These are phyloP conservation scores for cucumber (Cucumis sativus) DNA, from an alignment of 306 rosid genomes.

Conservation along the genomic window DNA sequence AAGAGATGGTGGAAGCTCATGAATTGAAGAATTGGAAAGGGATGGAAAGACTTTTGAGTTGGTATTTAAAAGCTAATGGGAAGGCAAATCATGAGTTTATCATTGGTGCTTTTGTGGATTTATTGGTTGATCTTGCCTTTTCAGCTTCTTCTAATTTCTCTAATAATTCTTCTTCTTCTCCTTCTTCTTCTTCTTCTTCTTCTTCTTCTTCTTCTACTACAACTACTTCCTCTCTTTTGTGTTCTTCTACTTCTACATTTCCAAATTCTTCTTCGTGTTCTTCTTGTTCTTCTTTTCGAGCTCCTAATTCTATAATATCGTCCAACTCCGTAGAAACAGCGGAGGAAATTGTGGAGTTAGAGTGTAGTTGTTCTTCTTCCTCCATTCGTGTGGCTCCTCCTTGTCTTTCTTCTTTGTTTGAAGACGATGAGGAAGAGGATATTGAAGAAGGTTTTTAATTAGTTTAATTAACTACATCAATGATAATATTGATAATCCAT, in stretches of 20 bases:
- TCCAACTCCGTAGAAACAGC: conserved; percentile 16
- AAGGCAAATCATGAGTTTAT: conserved; percentile 35
- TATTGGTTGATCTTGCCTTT: conserved; percentile 38
- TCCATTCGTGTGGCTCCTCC: conserved; percentile 6
- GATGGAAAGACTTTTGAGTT: conserved; percentile 55
- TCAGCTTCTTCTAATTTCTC: conserved; percentile 16
- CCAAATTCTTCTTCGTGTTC: background rate
- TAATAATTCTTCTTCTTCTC: background rate
- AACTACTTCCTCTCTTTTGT: background rate
- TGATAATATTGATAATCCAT: background rate
- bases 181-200: conserved; percentile 9
- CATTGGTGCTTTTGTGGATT: conserved; percentile 61
- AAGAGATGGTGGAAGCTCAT: conserved; percentile 66
- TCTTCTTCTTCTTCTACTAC: background rate
- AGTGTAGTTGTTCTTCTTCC: conserved; percentile 15
- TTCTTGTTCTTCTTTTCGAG: conserved; percentile 18
- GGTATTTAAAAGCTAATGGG: conserved; percentile 46
- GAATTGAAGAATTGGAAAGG: conserved; percentile 51
- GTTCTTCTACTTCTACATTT: conserved; percentile 24
- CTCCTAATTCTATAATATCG: background rate
- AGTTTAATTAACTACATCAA: background rate
- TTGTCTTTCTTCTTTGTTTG: conserved; percentile 23
- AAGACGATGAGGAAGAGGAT: background rate
- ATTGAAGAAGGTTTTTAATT: background rate
- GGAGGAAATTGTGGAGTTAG: conserved; percentile 6